These are phyloP conservation scores for Trichophyton rubrum DNA, from an alignment of 2,329 filamentous ascomycete species.

Conservation along the genomic window DNA sequence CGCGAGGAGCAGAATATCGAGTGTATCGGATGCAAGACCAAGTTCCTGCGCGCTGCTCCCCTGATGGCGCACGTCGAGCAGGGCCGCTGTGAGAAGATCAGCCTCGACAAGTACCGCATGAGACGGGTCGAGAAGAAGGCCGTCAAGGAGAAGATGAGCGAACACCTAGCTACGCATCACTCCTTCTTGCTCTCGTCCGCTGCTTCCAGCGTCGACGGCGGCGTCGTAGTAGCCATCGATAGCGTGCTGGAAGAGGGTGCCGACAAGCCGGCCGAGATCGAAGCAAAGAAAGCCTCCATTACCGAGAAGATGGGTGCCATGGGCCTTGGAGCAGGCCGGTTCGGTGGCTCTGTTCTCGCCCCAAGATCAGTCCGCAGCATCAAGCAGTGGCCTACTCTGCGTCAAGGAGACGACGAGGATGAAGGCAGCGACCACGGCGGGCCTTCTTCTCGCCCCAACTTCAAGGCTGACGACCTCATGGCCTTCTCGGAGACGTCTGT, in stretches of 20 bases:
- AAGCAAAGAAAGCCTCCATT: constrained; percentile 10
- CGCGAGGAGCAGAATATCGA: constrained; percentile 37
- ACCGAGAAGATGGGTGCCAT: neutral
- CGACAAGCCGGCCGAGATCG: constrained; percentile 12
- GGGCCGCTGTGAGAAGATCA: constrained; percentile 37
- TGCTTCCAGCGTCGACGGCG: constrained; percentile 16
- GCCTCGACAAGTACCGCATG: constrained; percentile 32
- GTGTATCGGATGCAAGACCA: constrained; percentile 36
- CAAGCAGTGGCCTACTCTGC: constrained; percentile 19
- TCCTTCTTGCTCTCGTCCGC: constrained; percentile 8
- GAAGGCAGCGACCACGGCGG: neutral
- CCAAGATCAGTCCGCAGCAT: constrained; percentile 1
- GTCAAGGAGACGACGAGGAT: neutral
- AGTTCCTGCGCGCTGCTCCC: constrained; percentile 38
- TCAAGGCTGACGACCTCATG: constrained; percentile 15
- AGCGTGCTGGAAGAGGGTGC: constrained; percentile 9
- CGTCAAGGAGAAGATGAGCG: constrained; percentile 25
- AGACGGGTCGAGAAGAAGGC: constrained; percentile 41
- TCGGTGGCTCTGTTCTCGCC: neutral
- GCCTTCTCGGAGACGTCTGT: constrained; percentile 11
- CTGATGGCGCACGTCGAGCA: constrained; percentile 45
- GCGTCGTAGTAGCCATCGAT: constrained; percentile 14
- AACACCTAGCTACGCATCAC: neutral
- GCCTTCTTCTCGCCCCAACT: neutral
- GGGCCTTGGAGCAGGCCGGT: neutral